These are phyloP conservation scores for Pestalotiopsis sp. DNA, from an alignment of 2,329 filamentous ascomycete species.

Conservation along the genomic window DNA sequence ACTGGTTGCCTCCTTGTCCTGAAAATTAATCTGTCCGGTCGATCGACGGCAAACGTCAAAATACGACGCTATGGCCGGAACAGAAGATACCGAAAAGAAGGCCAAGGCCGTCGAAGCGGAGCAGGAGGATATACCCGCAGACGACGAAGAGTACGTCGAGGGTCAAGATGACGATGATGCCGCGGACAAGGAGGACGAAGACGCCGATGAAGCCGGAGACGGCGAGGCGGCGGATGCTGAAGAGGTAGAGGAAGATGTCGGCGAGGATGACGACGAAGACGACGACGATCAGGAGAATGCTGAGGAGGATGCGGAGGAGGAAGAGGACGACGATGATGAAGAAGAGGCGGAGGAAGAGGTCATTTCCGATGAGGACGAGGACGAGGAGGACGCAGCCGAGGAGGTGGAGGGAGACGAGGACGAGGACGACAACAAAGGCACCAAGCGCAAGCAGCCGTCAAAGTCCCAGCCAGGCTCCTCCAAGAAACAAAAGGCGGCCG, in stretches of 20 bases:
- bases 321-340: neutral
- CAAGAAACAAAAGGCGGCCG: neutral
- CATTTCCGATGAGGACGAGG: neutral
- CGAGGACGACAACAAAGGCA: neutral
- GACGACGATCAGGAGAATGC: constrained; percentile 12
- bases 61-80: neutral
- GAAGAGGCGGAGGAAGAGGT: neutral
- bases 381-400: neutral
- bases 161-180: neutral
- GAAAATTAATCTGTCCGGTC: neutral
- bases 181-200: neutral
- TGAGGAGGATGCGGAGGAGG: constrained; percentile 18
- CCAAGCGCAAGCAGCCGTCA: neutral
- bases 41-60: neutral
- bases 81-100: neutral
- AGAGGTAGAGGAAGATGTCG: neutral
- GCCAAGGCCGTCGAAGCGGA: neutral
- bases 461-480: neutral
- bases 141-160: constrained; percentile 7
- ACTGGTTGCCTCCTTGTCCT: too few relatives aligned
- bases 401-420: constrained; percentile 15
- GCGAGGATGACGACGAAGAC: neutral
- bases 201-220: neutral
- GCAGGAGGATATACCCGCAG: neutral
- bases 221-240: neutral